Evolutionary conservation across 306 rosid species (phyloP), one percentile per base, ranked within the genome.

Genomic region (Casuarina cunninghamiana): DNA sequence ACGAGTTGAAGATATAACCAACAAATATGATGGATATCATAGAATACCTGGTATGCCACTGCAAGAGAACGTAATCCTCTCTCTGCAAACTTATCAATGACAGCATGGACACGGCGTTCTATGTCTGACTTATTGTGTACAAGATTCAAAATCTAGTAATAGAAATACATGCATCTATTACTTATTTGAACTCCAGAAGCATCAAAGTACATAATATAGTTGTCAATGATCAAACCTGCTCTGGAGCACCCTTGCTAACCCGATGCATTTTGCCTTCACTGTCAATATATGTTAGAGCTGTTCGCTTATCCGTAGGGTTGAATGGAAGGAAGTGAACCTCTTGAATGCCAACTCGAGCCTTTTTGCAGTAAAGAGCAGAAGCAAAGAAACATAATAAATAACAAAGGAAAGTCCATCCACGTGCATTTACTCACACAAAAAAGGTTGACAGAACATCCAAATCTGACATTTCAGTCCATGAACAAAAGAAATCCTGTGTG

Each of bases 161-260:
- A 41, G 80, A 71, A 82, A 38, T 44, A n/a, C 73, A 85, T 48
- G 53, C 42, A 57, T 5, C 75, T 75, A 75, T 85, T 60, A 77
- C 38, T 35, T 69, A 39, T 43, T 46, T 51, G 77, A 60, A 73
- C 26, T 11, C 53, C 41, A 69, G 76, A 72, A 81, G 73, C 62
- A 75, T 38, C 6, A 78, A 72, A 79, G 58, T 72, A 1, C 50
- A 63, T 4, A 12, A 35, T 67, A 35, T 48, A 19, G 53, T 10
- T 32, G 75, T 79, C 55, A 38, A 26, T 80, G 19, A 62, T 45
- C 58, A 19, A 76, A 93, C 97, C 96, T 93, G 97, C 80, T 93
- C 97, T 2, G 96, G 97, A 11, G 97, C 97, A 54, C 97, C 97
- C 80, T 93, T 93, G 89, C 96, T 89, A 72, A 88, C 96, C 7